A percentile compares a stretch with the other conserved stretches of the same genome.
Conservation (phyloP, 1,139 yeast species). For the Suhomyces maxii region DNA sequence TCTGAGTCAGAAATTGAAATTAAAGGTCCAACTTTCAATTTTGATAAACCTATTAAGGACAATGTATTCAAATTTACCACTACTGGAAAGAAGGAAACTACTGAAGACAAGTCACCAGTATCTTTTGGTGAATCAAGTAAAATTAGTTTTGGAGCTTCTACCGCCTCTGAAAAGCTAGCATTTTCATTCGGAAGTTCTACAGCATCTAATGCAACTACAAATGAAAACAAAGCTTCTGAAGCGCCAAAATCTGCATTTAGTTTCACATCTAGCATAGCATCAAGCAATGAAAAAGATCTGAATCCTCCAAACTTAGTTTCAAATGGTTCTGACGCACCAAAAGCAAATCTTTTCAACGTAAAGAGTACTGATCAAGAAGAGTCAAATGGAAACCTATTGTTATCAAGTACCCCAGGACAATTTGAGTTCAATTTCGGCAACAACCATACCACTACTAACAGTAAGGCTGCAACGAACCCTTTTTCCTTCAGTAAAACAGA, state of each 20-base stretch:
- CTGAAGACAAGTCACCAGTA: constrained; percentile 4
- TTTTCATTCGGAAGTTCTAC: constrained; percentile 6
- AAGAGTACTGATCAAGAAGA: constrained; percentile 1
- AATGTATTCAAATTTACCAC: constrained; percentile 48
- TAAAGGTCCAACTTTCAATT: constrained; percentile 65
- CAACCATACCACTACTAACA: not conserved
- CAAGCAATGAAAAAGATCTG: not conserved
- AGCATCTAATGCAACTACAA: constrained; percentile 1
- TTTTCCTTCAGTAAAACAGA: constrained; percentile 10
- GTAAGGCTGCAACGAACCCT: constrained; percentile 2
- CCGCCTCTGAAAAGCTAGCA: constrained; percentile 1
- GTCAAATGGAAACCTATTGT: not conserved
- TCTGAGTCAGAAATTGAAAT: constrained; percentile 58
- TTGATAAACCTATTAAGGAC: constrained; percentile 48
- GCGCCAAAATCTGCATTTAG: constrained; percentile 8
- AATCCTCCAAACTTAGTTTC: not conserved
- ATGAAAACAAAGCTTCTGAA: not conserved
- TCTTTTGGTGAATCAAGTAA: constrained; percentile 4
- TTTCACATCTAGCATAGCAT: not conserved
- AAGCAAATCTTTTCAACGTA: constrained; percentile 5
- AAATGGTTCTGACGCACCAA: constrained; percentile 1
- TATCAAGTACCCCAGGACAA: not conserved
- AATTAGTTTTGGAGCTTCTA: constrained; percentile 7
- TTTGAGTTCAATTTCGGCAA: constrained; percentile 5
- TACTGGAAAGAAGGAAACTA: not conserved